phyloP scores from a whole-genome alignment of 2,329 filamentous ascomycete species.

The Aureobasidium pullulans region DNA sequence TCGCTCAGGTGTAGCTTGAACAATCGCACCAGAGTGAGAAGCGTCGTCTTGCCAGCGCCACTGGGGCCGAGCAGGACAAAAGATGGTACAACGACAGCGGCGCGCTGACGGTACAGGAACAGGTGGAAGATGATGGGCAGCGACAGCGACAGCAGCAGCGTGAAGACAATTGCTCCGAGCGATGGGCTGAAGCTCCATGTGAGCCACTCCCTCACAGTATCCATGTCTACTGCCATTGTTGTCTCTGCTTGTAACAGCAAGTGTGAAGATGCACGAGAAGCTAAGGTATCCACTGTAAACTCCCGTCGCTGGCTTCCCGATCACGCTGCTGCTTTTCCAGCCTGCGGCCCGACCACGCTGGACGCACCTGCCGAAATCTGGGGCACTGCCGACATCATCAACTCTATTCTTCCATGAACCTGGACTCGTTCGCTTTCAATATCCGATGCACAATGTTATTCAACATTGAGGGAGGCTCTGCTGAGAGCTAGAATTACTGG shows the following conservation, averaged over 20 bases:
- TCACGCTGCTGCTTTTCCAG: background rate
- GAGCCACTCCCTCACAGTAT: conserved; percentile 29
- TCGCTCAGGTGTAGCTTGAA: background rate
- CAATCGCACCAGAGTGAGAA: conserved; percentile 63
- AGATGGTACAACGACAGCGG: conserved; percentile 62
- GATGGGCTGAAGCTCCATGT: conserved; percentile 40
- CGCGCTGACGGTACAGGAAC: conserved; percentile 59
- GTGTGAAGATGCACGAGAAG: background rate
- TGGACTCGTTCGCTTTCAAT: background rate
- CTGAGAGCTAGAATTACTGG: no score
- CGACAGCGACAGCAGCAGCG: conserved; percentile 61
- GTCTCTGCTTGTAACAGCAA: background rate
- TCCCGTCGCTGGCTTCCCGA: background rate
- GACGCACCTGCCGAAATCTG: conserved; percentile 3
- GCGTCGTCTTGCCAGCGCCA: conserved; percentile 78
- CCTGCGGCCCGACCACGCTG: background rate
- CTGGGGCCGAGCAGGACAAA: conserved; percentile 76
- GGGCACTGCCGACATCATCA: background rate
- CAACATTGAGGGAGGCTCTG: no score
- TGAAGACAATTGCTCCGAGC: conserved; percentile 53
- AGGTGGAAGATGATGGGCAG: conserved; percentile 72
- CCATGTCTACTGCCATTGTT: background rate
- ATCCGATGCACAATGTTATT: background rate
- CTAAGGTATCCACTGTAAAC: background rate
- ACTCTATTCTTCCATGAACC: background rate